Evolutionary conservation across 2,329 filamentous ascomycete genomes (phyloP).

Genomic region (Fusarium compactum): DNA sequence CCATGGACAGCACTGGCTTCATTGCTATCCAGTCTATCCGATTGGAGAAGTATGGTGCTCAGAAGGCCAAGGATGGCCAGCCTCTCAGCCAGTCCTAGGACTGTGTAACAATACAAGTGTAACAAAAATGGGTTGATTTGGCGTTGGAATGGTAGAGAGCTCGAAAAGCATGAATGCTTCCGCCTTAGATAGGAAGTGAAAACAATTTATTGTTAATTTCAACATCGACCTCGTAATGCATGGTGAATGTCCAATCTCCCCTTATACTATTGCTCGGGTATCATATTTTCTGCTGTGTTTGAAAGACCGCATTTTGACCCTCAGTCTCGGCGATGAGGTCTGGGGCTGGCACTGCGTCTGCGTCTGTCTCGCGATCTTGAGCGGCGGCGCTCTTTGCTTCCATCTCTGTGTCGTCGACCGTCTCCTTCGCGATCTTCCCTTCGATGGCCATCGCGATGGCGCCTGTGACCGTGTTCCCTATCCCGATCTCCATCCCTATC

Average conservation of each 20-base stretch:
- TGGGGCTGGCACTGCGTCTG: constrained; percentile 34
- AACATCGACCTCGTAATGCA: neutral
- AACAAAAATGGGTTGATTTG: constrained; percentile 29
- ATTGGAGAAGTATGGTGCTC: constrained; percentile 61
- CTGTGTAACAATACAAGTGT: constrained; percentile 8
- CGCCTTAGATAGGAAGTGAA: neutral
- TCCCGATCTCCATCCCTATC: constrained; percentile 12
- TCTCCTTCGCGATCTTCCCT: constrained; percentile 23
- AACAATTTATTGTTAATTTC: constrained; percentile 17
- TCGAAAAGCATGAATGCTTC: constrained; percentile 15
- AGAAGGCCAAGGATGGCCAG: constrained; percentile 53
- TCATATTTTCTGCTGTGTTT: constrained; percentile 9
- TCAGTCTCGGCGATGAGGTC: constrained; percentile 28
- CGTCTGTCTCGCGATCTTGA: constrained; percentile 41
- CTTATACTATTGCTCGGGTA: constrained; percentile 15
- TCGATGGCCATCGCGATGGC: constrained; percentile 21
- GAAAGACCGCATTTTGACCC: neutral
- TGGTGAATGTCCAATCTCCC: neutral
- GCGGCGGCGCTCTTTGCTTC: constrained; percentile 40
- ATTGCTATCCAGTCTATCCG: constrained; percentile 59
- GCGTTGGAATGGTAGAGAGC: constrained; percentile 19
- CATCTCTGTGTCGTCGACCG: constrained; percentile 32
- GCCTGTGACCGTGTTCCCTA: constrained; percentile 32
- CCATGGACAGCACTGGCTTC: constrained; percentile 76
- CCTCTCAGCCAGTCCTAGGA: constrained; percentile 37